Evolutionary conservation across 176 grass and related monocot genomes (phyloP), one percentile per base, ranked within the genome.

Genomic region (Coix lacrymajobi): DNA sequence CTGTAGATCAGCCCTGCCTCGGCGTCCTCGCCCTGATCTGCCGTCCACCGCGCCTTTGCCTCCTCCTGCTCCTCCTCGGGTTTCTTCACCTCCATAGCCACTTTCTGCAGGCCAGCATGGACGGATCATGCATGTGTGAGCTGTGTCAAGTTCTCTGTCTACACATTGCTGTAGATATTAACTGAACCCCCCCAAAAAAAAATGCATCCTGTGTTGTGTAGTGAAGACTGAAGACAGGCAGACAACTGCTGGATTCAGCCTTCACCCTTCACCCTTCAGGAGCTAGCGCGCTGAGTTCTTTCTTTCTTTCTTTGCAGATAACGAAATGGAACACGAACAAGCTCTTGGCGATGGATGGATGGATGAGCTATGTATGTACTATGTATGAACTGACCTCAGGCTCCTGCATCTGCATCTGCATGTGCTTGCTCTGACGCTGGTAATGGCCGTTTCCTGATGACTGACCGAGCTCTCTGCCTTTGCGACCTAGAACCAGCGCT

Each of bases 1-100:
- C 73, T 90, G 66, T 65, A 72, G 84, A 90, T 79, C 73, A 83
- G 58, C 12, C 83, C 83, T 73, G 66, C 58, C 45, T 52, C 36
- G 2, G 28, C 34, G 12, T 72, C 88, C 8, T 60, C 78, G 0
- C 75, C 54, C 29, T 66, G 17, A 14, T 57, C 57, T 16, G 11
- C 66, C 22, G 28, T 37, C 83, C 65, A 45, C 0, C 38, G 8
- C 1, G 4, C 49, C 49, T 45, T 78, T 0, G 3, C 11, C 34
- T 22, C 38, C 29, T 62, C 64, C 34, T 22, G 31, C 29, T 62
- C 64, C 12, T 33, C 17, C 9, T 28, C 28, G 0, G 10, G 24
- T 0, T 7, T 66, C 83, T 36, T 32, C 66, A 17, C 73, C 17
- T 61, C 60, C 79, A 51, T 72, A 1, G 44, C 17, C 8, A 19